Conservation (phyloP, 1,284 basidiomycete species). For the Boletellus deceptivus region DNA sequence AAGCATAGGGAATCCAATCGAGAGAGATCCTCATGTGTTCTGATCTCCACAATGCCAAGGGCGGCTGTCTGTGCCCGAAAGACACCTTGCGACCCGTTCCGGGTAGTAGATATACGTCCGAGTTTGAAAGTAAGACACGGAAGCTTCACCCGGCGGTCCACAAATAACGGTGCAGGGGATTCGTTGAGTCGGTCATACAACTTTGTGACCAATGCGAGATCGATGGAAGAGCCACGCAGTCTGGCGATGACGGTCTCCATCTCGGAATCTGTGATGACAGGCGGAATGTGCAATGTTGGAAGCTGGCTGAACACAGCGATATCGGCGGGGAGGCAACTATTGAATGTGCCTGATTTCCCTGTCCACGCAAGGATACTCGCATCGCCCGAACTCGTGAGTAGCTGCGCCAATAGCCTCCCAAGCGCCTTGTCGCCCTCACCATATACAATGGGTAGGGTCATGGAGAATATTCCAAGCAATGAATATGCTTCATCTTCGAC, state of each 20-base stretch:
- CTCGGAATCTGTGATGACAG: not conserved
- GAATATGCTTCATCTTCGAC: no score
- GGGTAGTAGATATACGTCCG: not conserved
- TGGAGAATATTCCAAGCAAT: no score
- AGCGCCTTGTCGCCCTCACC: no score
- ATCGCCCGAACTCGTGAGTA: no score
- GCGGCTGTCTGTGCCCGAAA: no score
- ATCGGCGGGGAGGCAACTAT: not conserved
- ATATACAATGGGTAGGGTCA: no score
- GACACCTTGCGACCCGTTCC: not conserved
- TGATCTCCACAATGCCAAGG: not conserved
- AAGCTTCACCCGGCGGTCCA: constrained; percentile 5
- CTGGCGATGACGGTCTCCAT: not conserved
- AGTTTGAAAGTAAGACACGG: constrained; percentile 9
- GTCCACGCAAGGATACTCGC: no score
- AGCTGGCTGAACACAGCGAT: not conserved
- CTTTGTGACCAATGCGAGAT: not conserved
- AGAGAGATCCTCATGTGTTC: not conserved
- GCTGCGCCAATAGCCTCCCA: no score
- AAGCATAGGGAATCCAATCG: not conserved
- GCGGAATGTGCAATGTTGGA: no score
- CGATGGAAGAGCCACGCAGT: not conserved
- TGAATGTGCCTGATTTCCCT: not conserved
- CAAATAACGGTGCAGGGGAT: not conserved
- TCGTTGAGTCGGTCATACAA: constrained; percentile 2